phyloP scores from a whole-genome alignment of 345 rosid genomes.

The Populus deltoides region DNA sequence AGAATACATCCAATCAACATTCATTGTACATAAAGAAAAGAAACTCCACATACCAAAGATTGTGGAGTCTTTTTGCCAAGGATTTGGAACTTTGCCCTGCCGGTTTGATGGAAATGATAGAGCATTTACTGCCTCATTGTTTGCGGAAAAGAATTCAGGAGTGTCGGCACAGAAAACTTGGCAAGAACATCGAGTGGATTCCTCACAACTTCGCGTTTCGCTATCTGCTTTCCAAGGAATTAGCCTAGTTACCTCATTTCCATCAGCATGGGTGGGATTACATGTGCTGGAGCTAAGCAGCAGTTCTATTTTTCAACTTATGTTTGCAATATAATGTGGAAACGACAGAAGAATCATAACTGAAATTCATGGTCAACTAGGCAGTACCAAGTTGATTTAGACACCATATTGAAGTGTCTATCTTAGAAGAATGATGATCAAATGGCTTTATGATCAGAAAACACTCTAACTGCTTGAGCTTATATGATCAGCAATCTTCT shows the following conservation, averaged over 20 bases:
- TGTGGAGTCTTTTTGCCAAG: constrained; percentile 63
- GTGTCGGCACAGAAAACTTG: constrained; percentile 34
- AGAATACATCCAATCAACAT: constrained; percentile 63
- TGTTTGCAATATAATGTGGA: constrained; percentile 1
- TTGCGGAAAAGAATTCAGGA: constrained; percentile 39
- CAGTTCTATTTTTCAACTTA: neutral
- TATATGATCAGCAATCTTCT: constrained; percentile 6
- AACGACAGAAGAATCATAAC: constrained; percentile 38
- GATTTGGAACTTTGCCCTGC: constrained; percentile 46
- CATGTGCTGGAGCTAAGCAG: neutral
- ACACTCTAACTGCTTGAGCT: neutral
- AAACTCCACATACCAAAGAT: constrained; percentile 70
- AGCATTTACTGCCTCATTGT: constrained; percentile 41
- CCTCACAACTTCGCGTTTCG: constrained; percentile 71
- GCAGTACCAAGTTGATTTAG: neutral
- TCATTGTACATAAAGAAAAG: constrained; percentile 50
- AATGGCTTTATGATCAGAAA: neutral
- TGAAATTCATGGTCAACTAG: neutral
- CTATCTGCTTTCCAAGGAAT: constrained; percentile 44
- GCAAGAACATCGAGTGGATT: constrained; percentile 58
- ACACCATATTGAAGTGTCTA: neutral
- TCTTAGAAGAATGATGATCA: constrained; percentile 14
- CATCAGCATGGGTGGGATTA: neutral
- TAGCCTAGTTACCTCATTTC: constrained; percentile 14
- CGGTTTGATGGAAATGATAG: constrained; percentile 48